A percentile compares a stretch with the other conserved stretches of the same genome.
Evolutionary conservation across 2,329 filamentous ascomycete genomes (phyloP).

Genomic region (Microdochium trichocladiopsis): DNA sequence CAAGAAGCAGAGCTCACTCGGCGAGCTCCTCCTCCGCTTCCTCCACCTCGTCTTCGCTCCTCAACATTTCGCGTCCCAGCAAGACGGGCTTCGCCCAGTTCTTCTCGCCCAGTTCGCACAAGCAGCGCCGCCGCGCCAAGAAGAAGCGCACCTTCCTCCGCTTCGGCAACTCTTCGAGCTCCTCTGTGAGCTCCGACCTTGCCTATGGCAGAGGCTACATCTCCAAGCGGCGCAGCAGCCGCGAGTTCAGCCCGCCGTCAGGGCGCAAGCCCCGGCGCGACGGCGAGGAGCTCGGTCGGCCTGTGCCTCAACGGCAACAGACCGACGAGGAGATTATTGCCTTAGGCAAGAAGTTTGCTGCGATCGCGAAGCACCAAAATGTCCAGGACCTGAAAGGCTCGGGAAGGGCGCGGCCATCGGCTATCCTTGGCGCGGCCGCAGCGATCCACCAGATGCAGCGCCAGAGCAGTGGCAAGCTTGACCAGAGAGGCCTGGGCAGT

Average conservation of each 20-base stretch:
- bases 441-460: conserved; percentile 33
- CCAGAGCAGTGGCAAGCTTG: conserved; percentile 24
- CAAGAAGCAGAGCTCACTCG: conserved; percentile 10
- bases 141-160: conserved; percentile 48
- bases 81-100: conserved; percentile 53
- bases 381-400: conserved; percentile 37
- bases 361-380: conserved; percentile 44
- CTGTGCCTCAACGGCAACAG: conserved; percentile 24
- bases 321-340: conserved; percentile 52
- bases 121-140: conserved; percentile 29
- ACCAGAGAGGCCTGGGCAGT: conserved; percentile 25
- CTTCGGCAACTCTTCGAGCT: conserved; percentile 58
- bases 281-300: conserved; percentile 10
- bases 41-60: conserved; percentile 50
- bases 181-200: conserved; percentile 60
- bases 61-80: conserved; percentile 57
- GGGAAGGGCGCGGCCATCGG: conserved; percentile 29
- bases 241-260: conserved; percentile 18
- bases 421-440: conserved; percentile 29
- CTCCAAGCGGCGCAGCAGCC: conserved; percentile 27
- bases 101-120: conserved; percentile 52
- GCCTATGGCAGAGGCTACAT: conserved; percentile 59
- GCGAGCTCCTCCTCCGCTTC: conserved; percentile 33
- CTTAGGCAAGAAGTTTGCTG: conserved; percentile 46
- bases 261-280: conserved; percentile 7